Base-by-base conservation (phyloP, 495 filamentous ascomycete species). In the Aspergillus funiculosus region DNA sequence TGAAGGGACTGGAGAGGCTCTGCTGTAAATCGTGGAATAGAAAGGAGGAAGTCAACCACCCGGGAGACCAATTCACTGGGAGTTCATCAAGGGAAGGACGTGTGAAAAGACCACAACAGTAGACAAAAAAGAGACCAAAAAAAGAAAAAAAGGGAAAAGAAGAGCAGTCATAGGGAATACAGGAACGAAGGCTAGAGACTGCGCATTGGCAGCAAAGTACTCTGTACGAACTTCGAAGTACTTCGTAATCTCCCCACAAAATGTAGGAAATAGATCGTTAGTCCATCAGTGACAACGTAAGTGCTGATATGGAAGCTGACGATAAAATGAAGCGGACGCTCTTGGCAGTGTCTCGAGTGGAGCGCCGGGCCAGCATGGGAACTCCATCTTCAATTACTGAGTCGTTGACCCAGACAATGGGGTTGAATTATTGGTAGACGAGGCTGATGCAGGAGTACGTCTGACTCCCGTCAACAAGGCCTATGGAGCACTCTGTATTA, bases 321-420 rank as follows among this genome's bases (percentile, higher is more conserved):
- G 55, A 58, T 58, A 52, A 46, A 52, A 50, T 44, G 49, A 45
- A 26, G 45, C 53, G 51, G 59, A 53, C 30, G 41, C 35, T 49
- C 59, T 63, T 64, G 64, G 61, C 64, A 54, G 50, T 53, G 54
- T 61, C 60, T 58, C 46, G 43, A 36, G 61, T 63, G 62, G 62
- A 63, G 52, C 29, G 30, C 34, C 32, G 37, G 42, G 18, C 14
- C 42, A 43, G 17, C 20, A 38, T 39, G 24, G 35, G 30, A 43
- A 51, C 26, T 46, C 32, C 51, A 6, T 38, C 25, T 48, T 25
- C 27, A 29, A 43, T 20, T 22, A n/a, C 40, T 25, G n/a, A n/a
- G n/a, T n/a, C n/a, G n/a, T n/a, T n/a, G n/a, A n/a, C n/a, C n/a
- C n/a, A n/a, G n/a, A n/a, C n/a, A n/a, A n/a, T n/a, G n/a, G n/a